A percentile compares a stretch with the other conserved stretches of the same genome.
phyloP scores from a whole-genome alignment of 768 basidiomycete species.

The Termitomyces titanicus region DNA sequence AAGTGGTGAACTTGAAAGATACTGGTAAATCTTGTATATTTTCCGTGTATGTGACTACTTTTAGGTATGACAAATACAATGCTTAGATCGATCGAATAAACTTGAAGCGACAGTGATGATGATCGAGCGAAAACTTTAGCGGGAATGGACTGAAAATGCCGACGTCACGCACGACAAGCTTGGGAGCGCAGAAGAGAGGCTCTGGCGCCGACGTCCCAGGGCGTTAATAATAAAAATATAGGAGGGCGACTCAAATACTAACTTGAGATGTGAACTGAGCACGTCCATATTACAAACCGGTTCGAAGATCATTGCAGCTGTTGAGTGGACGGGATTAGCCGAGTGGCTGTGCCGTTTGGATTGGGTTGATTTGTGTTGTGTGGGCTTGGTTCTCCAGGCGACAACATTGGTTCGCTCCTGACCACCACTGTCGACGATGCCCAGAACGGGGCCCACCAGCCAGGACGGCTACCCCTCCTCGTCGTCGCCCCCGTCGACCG shows the following conservation, averaged over 20 bases:
- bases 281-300: neutral
- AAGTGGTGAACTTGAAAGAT: too few relatives aligned
- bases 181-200: neutral
- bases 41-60: neutral
- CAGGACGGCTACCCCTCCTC: constrained; percentile 65
- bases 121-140: neutral
- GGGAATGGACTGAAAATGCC: neutral
- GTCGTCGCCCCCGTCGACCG: constrained; percentile 49
- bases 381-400: constrained; percentile 15
- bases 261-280: too few relatives aligned
- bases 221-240: too few relatives aligned
- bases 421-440: constrained; percentile 40
- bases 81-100: neutral
- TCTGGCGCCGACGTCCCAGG: too few relatives aligned
- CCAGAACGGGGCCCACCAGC: constrained; percentile 52
- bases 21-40: too few relatives aligned
- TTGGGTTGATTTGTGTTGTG: constrained; percentile 6
- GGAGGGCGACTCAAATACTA: too few relatives aligned
- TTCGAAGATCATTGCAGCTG: neutral
- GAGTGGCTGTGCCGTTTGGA: constrained; percentile 15
- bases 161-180: neutral
- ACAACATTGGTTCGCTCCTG: constrained; percentile 16
- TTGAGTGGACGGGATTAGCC: constrained; percentile 5
- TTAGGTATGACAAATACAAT: too few relatives aligned
- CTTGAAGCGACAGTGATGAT: neutral